phyloP scores from a whole-genome alignment of 768 basidiomycete species.

The Podaxis mareebaensis region DNA sequence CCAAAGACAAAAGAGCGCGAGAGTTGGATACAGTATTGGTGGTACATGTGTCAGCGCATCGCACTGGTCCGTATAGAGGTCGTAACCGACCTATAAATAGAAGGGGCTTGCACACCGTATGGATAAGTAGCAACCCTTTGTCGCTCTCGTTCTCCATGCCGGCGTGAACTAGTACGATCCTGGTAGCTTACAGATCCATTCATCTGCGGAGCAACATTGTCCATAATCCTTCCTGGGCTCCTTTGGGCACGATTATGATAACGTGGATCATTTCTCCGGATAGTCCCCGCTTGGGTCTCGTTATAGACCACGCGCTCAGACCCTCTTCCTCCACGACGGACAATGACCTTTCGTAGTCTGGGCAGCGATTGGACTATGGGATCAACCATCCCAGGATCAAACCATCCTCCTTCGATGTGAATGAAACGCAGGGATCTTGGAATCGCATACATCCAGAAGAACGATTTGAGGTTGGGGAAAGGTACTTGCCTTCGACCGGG shows the following conservation, averaged over 20 bases:
- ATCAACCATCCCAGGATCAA: slow-evolving; percentile 39
- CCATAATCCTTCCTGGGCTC: slow-evolving; percentile 2
- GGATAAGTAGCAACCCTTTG: slow-evolving; percentile 11
- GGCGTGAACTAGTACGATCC: slow-evolving; percentile 3
- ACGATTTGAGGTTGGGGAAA: slow-evolving; percentile 47
- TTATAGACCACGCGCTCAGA: slow-evolving; percentile 11
- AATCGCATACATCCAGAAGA: slow-evolving; percentile 45
- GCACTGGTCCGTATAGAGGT: slow-evolving; percentile 3
- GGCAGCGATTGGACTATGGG: slow-evolving; percentile 36
- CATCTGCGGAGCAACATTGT: slow-evolving; percentile 11
- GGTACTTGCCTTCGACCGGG: slow-evolving; percentile 32
- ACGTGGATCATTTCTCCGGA: neutral
- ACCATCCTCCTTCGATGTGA: slow-evolving; percentile 48
- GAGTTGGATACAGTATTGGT: neutral
- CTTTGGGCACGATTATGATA: neutral
- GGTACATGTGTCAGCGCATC: neutral
- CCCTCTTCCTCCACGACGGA: slow-evolving; percentile 27
- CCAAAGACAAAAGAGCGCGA: neutral
- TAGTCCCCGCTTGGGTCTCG: slow-evolving; percentile 6
- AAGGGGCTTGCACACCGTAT: slow-evolving; percentile 3
- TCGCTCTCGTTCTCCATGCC: slow-evolving; percentile 12
- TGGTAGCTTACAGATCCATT: slow-evolving; percentile 11
- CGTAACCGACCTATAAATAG: neutral
- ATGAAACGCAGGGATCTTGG: slow-evolving; percentile 40
- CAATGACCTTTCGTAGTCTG: slow-evolving; percentile 31